These are phyloP conservation scores for Aureococcus anophagefferens DNA, from an alignment of 108 stramenopile genomes.

Conservation along the genomic window DNA sequence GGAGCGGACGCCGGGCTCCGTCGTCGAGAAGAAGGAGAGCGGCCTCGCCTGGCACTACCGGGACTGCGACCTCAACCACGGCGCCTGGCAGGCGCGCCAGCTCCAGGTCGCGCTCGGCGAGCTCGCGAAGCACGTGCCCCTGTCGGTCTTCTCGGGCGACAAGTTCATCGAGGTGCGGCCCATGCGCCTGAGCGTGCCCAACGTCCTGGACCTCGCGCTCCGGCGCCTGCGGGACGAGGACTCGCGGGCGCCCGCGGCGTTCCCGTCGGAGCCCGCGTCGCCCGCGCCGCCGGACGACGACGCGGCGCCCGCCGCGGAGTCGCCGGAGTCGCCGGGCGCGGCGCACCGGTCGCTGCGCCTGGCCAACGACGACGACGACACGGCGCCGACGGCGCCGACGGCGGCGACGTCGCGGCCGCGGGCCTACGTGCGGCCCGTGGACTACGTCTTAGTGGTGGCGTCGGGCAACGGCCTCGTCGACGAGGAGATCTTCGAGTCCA, in stretches of 20 bases:
- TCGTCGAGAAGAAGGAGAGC: conserved; percentile 10
- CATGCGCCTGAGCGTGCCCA: neutral
- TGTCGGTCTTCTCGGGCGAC: conserved; percentile 24
- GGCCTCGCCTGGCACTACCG: conserved; percentile 23
- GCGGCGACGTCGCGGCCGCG: no score
- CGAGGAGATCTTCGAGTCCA: neutral
- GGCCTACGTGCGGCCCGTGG: neutral
- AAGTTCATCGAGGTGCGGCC: conserved; percentile 3
- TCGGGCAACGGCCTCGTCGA: neutral
- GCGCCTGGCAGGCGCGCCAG: conserved; percentile 28
- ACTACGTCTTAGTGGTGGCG: neutral
- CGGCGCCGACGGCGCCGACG: neutral
- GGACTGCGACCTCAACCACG: conserved; percentile 29
- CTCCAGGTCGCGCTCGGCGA: conserved; percentile 24
- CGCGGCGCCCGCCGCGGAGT: no score
- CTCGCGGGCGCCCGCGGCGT: no score
- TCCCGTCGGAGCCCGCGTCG: no score
- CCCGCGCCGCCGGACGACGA: no score
- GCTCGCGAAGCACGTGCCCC: conserved; percentile 15
- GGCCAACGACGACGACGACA: neutral
- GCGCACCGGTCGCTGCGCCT: no score
- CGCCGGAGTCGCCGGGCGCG: no score
- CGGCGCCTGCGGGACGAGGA: no score
- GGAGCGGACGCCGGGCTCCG: conserved; percentile 16
- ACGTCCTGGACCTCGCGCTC: neutral